phyloP scores from a whole-genome alignment of 768 basidiomycete genomes.

The Mycena floridula region DNA sequence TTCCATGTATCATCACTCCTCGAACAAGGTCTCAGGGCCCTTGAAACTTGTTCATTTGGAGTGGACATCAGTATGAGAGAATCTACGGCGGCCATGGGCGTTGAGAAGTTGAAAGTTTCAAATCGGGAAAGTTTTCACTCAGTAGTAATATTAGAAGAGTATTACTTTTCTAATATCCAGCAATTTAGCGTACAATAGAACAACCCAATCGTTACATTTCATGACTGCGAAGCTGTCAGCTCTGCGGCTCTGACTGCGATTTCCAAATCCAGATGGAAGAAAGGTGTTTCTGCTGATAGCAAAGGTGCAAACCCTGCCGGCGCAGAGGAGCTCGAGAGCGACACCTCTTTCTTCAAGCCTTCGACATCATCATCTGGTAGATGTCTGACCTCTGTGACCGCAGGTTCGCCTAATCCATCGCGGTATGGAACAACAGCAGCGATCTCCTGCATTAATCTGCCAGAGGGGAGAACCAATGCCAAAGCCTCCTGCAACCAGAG shows the following conservation, averaged over 20 bases:
- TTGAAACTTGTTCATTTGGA: no score
- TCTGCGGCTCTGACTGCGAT: conserved; percentile 71
- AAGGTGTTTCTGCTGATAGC: conserved; percentile 56
- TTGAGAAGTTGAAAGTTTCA: no score
- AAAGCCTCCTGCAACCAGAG: conserved; percentile 86
- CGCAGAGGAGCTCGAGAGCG: conserved; percentile 9
- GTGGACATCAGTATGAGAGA: no score
- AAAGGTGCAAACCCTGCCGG: conserved; percentile 30
- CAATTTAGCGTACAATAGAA: no score
- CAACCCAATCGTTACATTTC: no score
- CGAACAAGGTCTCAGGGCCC: no score
- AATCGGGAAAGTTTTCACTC: no score
- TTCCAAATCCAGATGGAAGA: conserved; percentile 87
- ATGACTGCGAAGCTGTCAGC: background rate
- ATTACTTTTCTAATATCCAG: background rate
- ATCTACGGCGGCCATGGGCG: no score
- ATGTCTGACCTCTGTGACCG: conserved; percentile 18
- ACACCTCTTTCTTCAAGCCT: conserved; percentile 26
- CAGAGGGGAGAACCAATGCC: conserved; percentile 55
- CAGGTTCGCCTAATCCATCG: conserved; percentile 26
- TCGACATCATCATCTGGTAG: conserved; percentile 26
- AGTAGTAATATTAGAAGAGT: no score
- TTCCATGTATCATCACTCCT: no score
- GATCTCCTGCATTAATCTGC: conserved; percentile 50
- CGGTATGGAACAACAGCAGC: conserved; percentile 72